These are phyloP conservation scores for Juglanconis juglandina DNA, from an alignment of 2,329 filamentous ascomycete species.

Conservation along the genomic window DNA sequence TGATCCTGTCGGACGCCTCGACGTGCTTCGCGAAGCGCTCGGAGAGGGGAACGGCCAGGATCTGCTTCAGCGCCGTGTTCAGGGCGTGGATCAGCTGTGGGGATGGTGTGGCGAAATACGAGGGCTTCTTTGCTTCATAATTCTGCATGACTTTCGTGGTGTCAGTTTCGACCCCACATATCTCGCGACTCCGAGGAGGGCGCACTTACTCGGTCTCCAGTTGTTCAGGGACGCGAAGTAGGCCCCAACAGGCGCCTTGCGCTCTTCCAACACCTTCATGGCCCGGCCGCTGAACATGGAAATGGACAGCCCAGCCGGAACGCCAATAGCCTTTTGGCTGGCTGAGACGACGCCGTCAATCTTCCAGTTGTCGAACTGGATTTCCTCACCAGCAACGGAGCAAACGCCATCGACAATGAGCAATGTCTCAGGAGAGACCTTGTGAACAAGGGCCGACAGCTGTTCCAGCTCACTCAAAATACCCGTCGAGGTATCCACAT, in stretches of 20 bases:
- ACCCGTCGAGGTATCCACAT: slow-evolving; percentile 96
- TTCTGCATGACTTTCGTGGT: slow-evolving; percentile 82
- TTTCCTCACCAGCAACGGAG: slow-evolving; percentile 93
- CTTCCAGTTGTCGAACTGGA: slow-evolving; percentile 92
- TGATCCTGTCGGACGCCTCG: slow-evolving; percentile 77
- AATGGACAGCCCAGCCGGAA: slow-evolving; percentile 89
- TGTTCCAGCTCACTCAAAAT: slow-evolving; percentile 88
- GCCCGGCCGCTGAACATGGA: slow-evolving; percentile 89
- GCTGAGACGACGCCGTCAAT: slow-evolving; percentile 91
- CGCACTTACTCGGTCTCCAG: slow-evolving; percentile 77
- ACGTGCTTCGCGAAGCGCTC: slow-evolving; percentile 82
- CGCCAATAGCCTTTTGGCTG: slow-evolving; percentile 94
- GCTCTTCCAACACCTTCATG: slow-evolving; percentile 72
- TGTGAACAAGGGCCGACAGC: slow-evolving; percentile 76
- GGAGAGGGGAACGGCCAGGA: slow-evolving; percentile 73
- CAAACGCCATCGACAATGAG: slow-evolving; percentile 94
- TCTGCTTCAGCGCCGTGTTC: slow-evolving; percentile 82
- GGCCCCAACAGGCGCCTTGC: slow-evolving; percentile 76
- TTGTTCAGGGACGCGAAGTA: slow-evolving; percentile 98
- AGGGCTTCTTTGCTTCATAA: slow-evolving; percentile 95
- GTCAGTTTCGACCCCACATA: slow-evolving; percentile 12
- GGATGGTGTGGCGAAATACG: slow-evolving; percentile 95
- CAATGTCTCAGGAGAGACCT: slow-evolving; percentile 85
- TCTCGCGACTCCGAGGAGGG: not conserved
- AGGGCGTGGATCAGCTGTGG: slow-evolving; percentile 92